Conservation (phyloP, 768 basidiomycete species). For the Gloeophyllum trabeum region DNA sequence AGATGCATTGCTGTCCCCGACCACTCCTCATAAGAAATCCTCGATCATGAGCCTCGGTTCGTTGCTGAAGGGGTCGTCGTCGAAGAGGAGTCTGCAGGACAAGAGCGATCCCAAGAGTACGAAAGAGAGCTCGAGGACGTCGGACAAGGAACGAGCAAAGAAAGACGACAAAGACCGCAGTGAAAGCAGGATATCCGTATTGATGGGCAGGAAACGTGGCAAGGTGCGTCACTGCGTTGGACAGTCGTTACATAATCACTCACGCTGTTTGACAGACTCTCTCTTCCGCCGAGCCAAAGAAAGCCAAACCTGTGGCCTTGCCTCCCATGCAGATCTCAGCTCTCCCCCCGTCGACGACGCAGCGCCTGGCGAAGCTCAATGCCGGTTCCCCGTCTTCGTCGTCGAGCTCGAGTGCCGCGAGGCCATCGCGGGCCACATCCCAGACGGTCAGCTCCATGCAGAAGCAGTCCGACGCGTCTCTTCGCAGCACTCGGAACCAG, state of each 20-base stretch:
- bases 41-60: slow-evolving; percentile 78
- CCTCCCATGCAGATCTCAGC: slow-evolving; percentile 90
- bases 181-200: slow-evolving; percentile 78
- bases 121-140: slow-evolving; percentile 39
- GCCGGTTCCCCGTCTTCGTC: slow-evolving; percentile 34
- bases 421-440: slow-evolving; percentile 55
- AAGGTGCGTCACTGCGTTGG: slow-evolving; percentile 45
- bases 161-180: slow-evolving; percentile 79
- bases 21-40: slow-evolving; percentile 64
- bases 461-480: slow-evolving; percentile 75
- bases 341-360: slow-evolving; percentile 69
- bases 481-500: slow-evolving; percentile 56
- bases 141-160: slow-evolving; percentile 44
- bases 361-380: slow-evolving; percentile 78
- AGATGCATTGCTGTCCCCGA: slow-evolving; percentile 37
- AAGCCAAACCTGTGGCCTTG: slow-evolving; percentile 55
- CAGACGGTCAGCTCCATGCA: slow-evolving; percentile 83
- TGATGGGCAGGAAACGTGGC: slow-evolving; percentile 84
- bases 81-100: slow-evolving; percentile 67
- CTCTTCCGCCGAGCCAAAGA: slow-evolving; percentile 74
- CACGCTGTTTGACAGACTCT: slow-evolving; percentile 46
- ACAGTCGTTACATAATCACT: slow-evolving; percentile 1
- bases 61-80: slow-evolving; percentile 74
- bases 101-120: slow-evolving; percentile 27
- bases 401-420: slow-evolving; percentile 21